These are phyloP conservation scores for Favolaschia claudopus DNA, from an alignment of 768 basidiomycete species.

Conservation along the genomic window DNA sequence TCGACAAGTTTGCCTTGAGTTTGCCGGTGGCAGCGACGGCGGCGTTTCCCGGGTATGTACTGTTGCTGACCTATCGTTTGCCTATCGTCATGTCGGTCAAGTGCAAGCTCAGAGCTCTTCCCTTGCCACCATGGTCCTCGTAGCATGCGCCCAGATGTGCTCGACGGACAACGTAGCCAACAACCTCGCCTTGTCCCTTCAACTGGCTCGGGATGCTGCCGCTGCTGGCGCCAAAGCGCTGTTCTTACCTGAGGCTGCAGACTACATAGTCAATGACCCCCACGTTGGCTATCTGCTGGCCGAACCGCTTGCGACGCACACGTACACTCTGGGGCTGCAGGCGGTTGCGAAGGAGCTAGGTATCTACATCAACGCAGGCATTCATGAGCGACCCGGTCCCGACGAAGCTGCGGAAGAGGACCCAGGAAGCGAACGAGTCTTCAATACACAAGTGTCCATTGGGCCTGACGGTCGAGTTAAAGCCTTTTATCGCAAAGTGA, in stretches of 20 bases:
- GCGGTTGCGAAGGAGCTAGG: constrained; percentile 20
- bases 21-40: not conserved
- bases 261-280: constrained; percentile 19
- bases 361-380: constrained; percentile 21
- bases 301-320: constrained; percentile 21
- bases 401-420: constrained; percentile 17
- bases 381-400: constrained; percentile 21
- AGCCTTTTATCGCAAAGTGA: constrained; percentile 22
- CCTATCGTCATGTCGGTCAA: not conserved
- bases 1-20: not conserved
- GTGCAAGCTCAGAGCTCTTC: not conserved
- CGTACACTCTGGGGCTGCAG: constrained; percentile 20
- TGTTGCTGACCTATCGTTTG: too few relatives aligned
- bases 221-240: constrained; percentile 23
- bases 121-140: constrained; percentile 23
- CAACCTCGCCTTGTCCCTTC: constrained; percentile 21
- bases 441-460: constrained; percentile 23
- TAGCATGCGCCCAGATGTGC: constrained; percentile 27
- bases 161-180: constrained; percentile 24
- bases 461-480: constrained; percentile 18
- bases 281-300: constrained; percentile 17
- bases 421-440: constrained; percentile 28
- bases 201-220: constrained; percentile 23
- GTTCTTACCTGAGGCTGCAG: constrained; percentile 23
- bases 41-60: too few relatives aligned